A percentile compares a stretch with the other conserved stretches of the same genome.
phyloP scores from a whole-genome alignment of 2,329 filamentous ascomycete genomes.

The Cercospora sojina region DNA sequence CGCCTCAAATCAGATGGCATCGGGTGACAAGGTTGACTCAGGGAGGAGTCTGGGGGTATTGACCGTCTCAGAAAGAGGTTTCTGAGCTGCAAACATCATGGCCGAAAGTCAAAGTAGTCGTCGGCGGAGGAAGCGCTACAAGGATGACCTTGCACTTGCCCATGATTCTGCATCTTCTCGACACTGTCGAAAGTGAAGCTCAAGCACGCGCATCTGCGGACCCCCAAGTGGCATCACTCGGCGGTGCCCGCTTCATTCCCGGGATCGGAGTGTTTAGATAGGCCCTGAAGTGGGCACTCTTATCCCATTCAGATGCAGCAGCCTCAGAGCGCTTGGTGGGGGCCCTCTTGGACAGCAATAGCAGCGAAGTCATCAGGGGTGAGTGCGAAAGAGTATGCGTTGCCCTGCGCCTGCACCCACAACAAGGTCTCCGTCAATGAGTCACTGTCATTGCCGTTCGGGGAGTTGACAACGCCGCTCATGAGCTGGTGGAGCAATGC shows the following conservation, averaged over 20 bases:
- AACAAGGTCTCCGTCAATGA: neutral
- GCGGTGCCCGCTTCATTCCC: neutral
- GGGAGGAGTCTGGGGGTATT: neutral
- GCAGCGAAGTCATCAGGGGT: neutral
- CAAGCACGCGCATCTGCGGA: neutral
- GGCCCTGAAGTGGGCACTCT: neutral
- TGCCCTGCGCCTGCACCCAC: neutral
- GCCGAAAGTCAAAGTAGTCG: neutral
- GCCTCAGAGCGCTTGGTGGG: neutral
- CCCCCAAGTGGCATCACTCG: neutral
- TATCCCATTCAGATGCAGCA: neutral
- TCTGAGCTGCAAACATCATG: neutral
- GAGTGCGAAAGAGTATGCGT: neutral
- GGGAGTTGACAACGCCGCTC: neutral
- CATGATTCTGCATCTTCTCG: neutral
- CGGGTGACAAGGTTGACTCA: neutral
- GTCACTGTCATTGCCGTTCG: neutral
- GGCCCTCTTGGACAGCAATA: neutral
- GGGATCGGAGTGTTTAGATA: neutral
- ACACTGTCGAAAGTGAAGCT: neutral
- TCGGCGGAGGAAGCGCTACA: neutral
- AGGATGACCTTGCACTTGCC: neutral
- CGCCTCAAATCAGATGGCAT: neutral
- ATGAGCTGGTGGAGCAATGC: neutral
- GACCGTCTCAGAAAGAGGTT: neutral